Evolutionary conservation across 140 eudicot genomes (phyloP), one percentile per base, ranked within the genome.

Genomic region (Cichorium intybus): DNA sequence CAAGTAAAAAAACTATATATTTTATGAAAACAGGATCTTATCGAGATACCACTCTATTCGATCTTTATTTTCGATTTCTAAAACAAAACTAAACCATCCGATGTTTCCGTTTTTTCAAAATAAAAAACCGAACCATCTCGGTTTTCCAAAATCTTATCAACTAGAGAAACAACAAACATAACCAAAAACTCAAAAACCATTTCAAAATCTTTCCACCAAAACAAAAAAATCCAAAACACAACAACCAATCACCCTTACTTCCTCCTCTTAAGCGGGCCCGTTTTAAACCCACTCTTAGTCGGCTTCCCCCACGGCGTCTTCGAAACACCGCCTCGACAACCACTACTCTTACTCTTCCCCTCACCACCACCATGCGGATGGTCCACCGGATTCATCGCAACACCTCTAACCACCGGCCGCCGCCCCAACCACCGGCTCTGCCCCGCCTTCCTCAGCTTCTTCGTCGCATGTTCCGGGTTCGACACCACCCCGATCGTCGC

Each of bases 291-390:
- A 77, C 96, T 64, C 71, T 91, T 87, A 18, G 89, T 84, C 22
- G 96, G 97, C 69, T 87, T 87, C 8, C 97, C 96, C 96, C 96
- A 91, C 0, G 97, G 96, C 12, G 81, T 75, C 37, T 48, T 29
- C 0, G 97, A 87, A 31, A 56, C 77, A 41, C 63, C 27, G 3
- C 97, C 97, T 64, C 82, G 77, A 67, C 70, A 75, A 5, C 90
- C 95, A 72, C 90, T 72, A 81, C 95, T 83, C 74, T 85, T 85
- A 72, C 92, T 89, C 69, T 62, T 89, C 60, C 96, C 96, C 55
- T 88, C 95, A 59, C 95, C 95, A 61, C 96, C 96, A 34, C 94
- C 97, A 76, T 90, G 97, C 3, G 97, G 96, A 78, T 90, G 97
- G 64, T 90, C 97, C 58, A 87, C 79, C 1, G 95, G 96, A 64